Percentiles rank a stretch among this genome's conserved stretches.
Evolutionary conservation across 2,329 filamentous ascomycete species (phyloP).

Genomic region (Calonectria naviculata): DNA sequence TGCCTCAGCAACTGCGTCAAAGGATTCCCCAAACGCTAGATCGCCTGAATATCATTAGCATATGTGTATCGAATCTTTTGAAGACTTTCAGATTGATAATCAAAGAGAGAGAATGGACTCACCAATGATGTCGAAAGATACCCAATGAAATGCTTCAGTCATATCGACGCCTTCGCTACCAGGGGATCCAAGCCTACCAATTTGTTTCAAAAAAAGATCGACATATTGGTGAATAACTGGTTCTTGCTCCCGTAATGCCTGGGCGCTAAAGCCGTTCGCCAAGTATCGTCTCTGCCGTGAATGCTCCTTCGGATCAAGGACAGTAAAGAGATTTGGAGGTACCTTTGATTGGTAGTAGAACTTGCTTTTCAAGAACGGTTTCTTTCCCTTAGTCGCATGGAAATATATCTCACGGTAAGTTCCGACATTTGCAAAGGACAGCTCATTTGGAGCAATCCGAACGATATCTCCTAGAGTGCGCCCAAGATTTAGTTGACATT

Average conservation of each 20-base stretch:
- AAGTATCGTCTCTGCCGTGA: slow-evolving; percentile 19
- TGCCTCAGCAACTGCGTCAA: slow-evolving; percentile 16
- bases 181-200: slow-evolving; percentile 2
- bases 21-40: slow-evolving; percentile 27
- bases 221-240: slow-evolving; percentile 3
- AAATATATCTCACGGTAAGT: slow-evolving; percentile 34
- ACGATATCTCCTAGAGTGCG: slow-evolving; percentile 26
- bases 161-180: background rate
- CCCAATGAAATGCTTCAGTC: slow-evolving; percentile 17
- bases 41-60: slow-evolving; percentile 1
- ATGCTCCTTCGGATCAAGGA: slow-evolving; percentile 19
- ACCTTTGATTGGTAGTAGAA: slow-evolving; percentile 14
- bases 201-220: slow-evolving; percentile 1
- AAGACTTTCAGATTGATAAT: background rate
- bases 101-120: background rate
- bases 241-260: slow-evolving; percentile 19
- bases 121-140: slow-evolving; percentile 31
- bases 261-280: slow-evolving; percentile 23
- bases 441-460: slow-evolving; percentile 28
- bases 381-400: slow-evolving; percentile 17
- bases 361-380: slow-evolving; percentile 19
- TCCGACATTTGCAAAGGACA: slow-evolving; percentile 19
- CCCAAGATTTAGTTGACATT: background rate
- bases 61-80: background rate
- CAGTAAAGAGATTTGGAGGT: slow-evolving; percentile 11